Conservation (phyloP, 192 early-diverging fungal species). For the Irineochytrium annulatum region DNA sequence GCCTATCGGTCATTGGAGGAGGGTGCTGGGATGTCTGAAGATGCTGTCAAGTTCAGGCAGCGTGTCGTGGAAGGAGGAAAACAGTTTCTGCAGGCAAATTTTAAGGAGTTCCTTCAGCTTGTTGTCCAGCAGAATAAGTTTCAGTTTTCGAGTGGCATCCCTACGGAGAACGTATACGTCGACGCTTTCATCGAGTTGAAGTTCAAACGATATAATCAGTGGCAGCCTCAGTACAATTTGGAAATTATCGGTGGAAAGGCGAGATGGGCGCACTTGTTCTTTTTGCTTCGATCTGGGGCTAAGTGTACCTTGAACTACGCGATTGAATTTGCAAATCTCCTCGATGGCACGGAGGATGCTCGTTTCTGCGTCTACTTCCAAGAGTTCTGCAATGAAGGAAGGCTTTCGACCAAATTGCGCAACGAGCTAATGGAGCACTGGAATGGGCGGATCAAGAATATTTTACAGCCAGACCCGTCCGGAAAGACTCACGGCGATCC, state of each 20-base stretch:
- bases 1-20: not conserved
- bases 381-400: conserved; percentile 38
- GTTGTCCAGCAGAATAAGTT: conserved; percentile 24
- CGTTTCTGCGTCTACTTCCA: conserved; percentile 10
- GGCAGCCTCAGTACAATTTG: conserved; percentile 27
- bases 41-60: conserved; percentile 16
- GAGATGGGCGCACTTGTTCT: conserved; percentile 85
- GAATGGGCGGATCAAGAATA: conserved; percentile 41
- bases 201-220: conserved; percentile 53
- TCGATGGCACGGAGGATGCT: not conserved
- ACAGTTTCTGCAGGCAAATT: conserved; percentile 30
- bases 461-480: conserved; percentile 20
- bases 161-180: conserved; percentile 67
- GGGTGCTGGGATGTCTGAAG: conserved; percentile 7
- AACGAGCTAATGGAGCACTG: conserved; percentile 59
- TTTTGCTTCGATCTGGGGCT: conserved; percentile 74
- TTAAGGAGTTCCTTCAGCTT: conserved; percentile 23
- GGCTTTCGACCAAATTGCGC: conserved; percentile 43
- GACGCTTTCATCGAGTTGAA: conserved; percentile 68
- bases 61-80: conserved; percentile 19
- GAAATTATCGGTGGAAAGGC: conserved; percentile 46
- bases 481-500: conserved; percentile 56
- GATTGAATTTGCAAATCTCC: conserved; percentile 20
- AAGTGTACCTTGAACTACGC: conserved; percentile 63
- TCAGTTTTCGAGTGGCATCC: conserved; percentile 75